Percentiles rank a stretch among this genome's conserved stretches.
phyloP scores from a whole-genome alignment of 106 monocot genomes.

The Dendrobium catenatum region DNA sequence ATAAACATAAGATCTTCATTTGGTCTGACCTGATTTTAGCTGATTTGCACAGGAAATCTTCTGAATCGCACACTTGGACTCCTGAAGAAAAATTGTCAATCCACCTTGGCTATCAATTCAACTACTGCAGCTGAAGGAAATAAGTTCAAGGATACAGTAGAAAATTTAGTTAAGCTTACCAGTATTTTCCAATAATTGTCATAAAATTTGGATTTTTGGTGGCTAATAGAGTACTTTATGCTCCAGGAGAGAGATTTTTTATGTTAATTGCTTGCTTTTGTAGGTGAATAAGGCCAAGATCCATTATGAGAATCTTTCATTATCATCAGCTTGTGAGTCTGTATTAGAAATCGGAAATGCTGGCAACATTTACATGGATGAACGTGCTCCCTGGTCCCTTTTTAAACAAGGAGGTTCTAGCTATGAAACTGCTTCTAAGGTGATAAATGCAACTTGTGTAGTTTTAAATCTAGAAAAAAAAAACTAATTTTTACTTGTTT shows the following conservation, averaged over 20 bases:
- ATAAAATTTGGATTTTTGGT: background rate
- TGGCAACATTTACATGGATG: conserved; percentile 90
- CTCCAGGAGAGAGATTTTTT: background rate
- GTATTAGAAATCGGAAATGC: conserved; percentile 86
- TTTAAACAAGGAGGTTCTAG: conserved; percentile 79
- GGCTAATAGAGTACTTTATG: background rate
- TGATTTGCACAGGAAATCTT: conserved; percentile 69
- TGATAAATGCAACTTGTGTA: conserved; percentile 16
- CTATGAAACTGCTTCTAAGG: conserved; percentile 85
- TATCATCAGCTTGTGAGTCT: conserved; percentile 86
- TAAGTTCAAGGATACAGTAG: conserved; percentile 54
- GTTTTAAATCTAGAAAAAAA: background rate
- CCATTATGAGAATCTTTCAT: conserved; percentile 70
- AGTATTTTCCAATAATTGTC: background rate
- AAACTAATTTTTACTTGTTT: too few species aligned
- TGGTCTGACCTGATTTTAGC: conserved; percentile 6
- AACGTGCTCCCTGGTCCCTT: conserved; percentile 78
- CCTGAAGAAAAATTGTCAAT: conserved; percentile 89
- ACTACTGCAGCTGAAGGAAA: conserved; percentile 58
- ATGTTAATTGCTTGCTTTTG: conserved; percentile 1
- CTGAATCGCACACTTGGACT: conserved; percentile 94
- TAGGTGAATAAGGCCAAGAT: conserved; percentile 66
- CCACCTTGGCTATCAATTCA: conserved; percentile 68
- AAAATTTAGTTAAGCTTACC: conserved; percentile 47
- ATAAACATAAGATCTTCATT: background rate